Base-by-base conservation (phyloP, 805 yeast species). In the Yarrowia porcina region DNA sequence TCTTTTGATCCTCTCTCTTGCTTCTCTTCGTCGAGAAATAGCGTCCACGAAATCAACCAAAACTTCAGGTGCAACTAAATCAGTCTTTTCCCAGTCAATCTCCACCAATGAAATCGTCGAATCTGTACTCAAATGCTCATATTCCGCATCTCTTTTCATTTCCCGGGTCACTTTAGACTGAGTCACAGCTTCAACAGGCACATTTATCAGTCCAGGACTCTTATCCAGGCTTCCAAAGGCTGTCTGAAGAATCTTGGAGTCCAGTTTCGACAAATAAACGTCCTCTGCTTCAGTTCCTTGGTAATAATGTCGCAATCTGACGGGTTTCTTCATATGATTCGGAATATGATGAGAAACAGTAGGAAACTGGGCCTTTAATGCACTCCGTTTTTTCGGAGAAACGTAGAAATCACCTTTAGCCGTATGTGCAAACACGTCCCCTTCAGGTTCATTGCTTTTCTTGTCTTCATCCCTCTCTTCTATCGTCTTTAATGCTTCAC, bases 31-130 rank as follows among this genome's bases (percentile, higher is more conserved):
- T 17, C 38, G 12, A 13, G 59, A 35, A 52, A 52, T 35, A 15
- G 59, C 32, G 25, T 35, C 42, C 12, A 33, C 18, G 23, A 39
- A 41, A 10, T 6, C 42, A 8, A 32, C 49, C 38, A 56, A 39
- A 15, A 56, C 30, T 15, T 28, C 49, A 3, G 61, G 39, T 17
- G 18, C 30, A 9, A 41, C 61, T 3, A 39, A 6, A 11, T 39
- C 38, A 0, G 49, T 39, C 9, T 41, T 38, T 32, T 56, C 61
- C 61, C 61, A 56, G 30, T 56, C 61, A 11, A 56, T 41, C 15
- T 56, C 49, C 1, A 30, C 49, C 38, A 56, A 8, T 6, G 21
- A 17, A 9, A 56, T 41, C 4, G 12, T 15, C 6, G 30, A 10
- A 2, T 32, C 61, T 6, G 21, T 20, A 3, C 30, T 3, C 36